Conservation (phyloP, 2,329 filamentous ascomycete species). For the Zasmidium citrigriseum region DNA sequence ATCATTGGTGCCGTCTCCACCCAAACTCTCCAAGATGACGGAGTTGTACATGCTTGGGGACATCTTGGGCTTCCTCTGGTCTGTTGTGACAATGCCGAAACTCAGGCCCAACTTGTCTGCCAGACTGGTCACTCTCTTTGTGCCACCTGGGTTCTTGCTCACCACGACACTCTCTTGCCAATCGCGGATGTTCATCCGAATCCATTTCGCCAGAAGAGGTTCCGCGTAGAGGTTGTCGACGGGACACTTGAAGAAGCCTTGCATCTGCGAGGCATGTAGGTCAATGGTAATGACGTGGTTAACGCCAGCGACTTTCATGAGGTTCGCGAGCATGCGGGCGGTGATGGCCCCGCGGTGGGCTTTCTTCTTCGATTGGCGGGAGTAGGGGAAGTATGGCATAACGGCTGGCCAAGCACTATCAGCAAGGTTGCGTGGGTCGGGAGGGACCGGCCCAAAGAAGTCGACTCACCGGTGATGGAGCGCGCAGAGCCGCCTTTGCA, state of each 20-base stretch:
- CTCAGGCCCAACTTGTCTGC: conserved; percentile 96
- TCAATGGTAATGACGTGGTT: conserved; percentile 98
- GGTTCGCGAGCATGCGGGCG: conserved; percentile 93
- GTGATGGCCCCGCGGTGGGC: conserved; percentile 95
- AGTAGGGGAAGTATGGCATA: conserved; percentile 97
- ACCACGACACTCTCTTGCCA: conserved; percentile 95
- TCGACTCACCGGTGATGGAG: conserved; percentile 81
- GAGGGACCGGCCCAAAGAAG: background rate
- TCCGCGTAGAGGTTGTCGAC: conserved; percentile 98
- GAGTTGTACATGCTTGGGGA: conserved; percentile 71
- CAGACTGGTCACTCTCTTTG: conserved; percentile 92
- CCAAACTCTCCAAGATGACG: conserved; percentile 63
- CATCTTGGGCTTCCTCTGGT: conserved; percentile 57
- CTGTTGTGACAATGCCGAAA: conserved; percentile 93
- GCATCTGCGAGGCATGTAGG: conserved; percentile 91
- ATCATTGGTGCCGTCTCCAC: conserved; percentile 45
- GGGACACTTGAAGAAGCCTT: conserved; percentile 97
- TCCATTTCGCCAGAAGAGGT: conserved; percentile 93
- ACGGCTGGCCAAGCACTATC: conserved; percentile 60
- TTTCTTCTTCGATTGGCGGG: conserved; percentile 98
- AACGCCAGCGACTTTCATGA: conserved; percentile 89
- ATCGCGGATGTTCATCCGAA: conserved; percentile 79
- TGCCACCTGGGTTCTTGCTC: conserved; percentile 96
- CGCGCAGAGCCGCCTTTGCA: conserved; percentile 97
- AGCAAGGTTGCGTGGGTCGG: conserved; percentile 1